Conservation (phyloP, 805 yeast genomes). For the Metschnikowia noctiluminum region DNA sequence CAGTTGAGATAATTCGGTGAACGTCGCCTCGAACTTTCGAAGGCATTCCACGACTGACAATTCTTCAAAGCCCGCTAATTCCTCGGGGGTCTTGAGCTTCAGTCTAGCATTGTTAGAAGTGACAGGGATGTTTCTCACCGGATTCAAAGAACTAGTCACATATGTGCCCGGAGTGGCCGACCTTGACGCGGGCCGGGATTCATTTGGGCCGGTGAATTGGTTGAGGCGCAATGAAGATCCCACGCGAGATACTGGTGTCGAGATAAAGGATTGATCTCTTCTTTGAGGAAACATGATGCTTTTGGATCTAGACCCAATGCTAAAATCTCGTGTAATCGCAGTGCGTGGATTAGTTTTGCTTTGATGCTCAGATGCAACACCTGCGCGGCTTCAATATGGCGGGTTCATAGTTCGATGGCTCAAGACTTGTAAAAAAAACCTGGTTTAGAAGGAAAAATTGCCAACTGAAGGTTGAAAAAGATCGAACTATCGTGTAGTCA, state of each 20-base stretch:
- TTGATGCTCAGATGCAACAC: no score
- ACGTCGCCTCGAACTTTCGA: constrained; percentile 27
- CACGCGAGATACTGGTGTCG: constrained; percentile 37
- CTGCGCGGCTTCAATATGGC: no score
- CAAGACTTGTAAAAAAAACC: no score
- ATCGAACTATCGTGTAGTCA: no score
- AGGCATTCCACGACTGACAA: constrained; percentile 32
- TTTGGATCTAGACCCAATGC: background rate
- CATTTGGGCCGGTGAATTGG: constrained; percentile 17
- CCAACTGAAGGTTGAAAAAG: no score
- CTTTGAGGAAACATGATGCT: constrained; percentile 27
- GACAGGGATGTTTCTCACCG: constrained; percentile 29
- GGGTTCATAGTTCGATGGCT: no score
- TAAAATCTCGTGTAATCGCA: background rate
- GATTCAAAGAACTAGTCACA: constrained; percentile 39
- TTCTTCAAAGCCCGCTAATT: constrained; percentile 27
- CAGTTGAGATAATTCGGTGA: constrained; percentile 27
- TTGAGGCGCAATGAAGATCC: constrained; percentile 31
- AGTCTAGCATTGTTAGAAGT: constrained; percentile 18
- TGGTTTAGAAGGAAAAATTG: no score
- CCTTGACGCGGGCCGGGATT: constrained; percentile 12
- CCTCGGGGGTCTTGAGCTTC: constrained; percentile 22
- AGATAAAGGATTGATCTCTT: constrained; percentile 26
- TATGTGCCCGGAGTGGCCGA: constrained; percentile 23
- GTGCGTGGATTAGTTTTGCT: background rate